Conservation (phyloP, 345 rosid genomes). For the Hibiscus tridactylites region DNA sequence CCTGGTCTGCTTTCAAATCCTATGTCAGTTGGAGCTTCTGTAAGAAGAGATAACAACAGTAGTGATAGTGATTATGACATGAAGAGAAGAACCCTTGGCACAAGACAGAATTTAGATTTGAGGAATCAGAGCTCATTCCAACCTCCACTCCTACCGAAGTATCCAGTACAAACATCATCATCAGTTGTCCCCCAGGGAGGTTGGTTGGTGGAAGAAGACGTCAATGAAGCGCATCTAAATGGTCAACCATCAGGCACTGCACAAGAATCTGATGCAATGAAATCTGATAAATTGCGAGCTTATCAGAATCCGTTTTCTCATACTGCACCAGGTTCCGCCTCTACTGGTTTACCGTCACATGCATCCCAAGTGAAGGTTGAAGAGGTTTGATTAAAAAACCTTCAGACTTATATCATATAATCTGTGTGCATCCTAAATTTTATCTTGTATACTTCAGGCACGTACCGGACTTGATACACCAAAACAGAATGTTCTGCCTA, state of each 20-base stretch:
- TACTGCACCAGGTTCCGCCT: constrained; percentile 27
- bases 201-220: constrained; percentile 67
- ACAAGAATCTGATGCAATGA: constrained; percentile 38
- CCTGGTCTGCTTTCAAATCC: constrained; percentile 17
- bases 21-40: constrained; percentile 54
- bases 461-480: constrained; percentile 33
- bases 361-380: constrained; percentile 51
- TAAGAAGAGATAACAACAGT: constrained; percentile 44
- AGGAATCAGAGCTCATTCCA: constrained; percentile 60
- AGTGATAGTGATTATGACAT: constrained; percentile 23
- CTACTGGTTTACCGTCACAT: constrained; percentile 32
- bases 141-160: constrained; percentile 58
- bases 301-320: constrained; percentile 36
- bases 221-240: constrained; percentile 18
- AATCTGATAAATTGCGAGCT: constrained; percentile 40
- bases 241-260: constrained; percentile 21
- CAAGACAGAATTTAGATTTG: constrained; percentile 41
- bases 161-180: constrained; percentile 36
- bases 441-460: constrained; percentile 27
- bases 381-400: constrained; percentile 45
- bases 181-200: constrained; percentile 51
- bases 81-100: constrained; percentile 30
- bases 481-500: constrained; percentile 33
- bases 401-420: constrained; percentile 6
- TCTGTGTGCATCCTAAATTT: background rate